phyloP scores from a whole-genome alignment of 2,329 filamentous ascomycete genomes.

The Dothistroma septosporum region DNA sequence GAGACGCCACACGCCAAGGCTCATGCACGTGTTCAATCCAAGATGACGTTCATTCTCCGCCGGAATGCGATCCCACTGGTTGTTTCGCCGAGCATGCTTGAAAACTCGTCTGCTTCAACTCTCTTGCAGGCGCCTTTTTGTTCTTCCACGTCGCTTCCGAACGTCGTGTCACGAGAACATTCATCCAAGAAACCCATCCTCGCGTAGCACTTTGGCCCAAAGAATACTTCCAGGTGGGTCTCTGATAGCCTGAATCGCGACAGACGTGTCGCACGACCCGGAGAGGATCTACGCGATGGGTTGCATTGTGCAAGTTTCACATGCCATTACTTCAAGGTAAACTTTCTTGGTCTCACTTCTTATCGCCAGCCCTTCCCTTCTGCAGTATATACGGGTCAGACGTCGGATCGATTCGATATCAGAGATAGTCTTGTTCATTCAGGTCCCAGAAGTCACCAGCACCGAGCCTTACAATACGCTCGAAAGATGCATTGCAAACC shows the following conservation, averaged over 20 bases:
- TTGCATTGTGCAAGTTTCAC: not conserved
- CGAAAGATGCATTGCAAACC: constrained; percentile 51
- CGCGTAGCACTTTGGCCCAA: constrained; percentile 1
- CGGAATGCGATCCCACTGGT: not conserved
- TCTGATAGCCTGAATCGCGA: constrained; percentile 3
- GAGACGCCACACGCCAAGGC: constrained; percentile 4
- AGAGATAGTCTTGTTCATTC: not conserved
- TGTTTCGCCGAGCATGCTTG: not conserved
- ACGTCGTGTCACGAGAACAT: not conserved
- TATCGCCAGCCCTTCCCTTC: not conserved
- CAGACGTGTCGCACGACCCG: constrained; percentile 12
- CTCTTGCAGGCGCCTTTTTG: constrained; percentile 8
- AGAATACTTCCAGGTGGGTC: constrained; percentile 18
- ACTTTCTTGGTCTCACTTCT: not conserved
- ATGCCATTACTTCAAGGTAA: constrained; percentile 8
- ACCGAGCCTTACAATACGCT: not conserved
- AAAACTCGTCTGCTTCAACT: constrained; percentile 4
- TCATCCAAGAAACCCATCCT: not conserved
- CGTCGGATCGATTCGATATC: not conserved
- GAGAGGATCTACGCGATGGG: not conserved
- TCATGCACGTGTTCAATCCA: constrained; percentile 4
- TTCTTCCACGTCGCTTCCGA: constrained; percentile 9
- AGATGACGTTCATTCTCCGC: not conserved
- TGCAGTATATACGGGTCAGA: not conserved
- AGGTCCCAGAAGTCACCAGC: not conserved